phyloP scores from a whole-genome alignment of 163 green algal species.

The Prototheca stagnorum region DNA sequence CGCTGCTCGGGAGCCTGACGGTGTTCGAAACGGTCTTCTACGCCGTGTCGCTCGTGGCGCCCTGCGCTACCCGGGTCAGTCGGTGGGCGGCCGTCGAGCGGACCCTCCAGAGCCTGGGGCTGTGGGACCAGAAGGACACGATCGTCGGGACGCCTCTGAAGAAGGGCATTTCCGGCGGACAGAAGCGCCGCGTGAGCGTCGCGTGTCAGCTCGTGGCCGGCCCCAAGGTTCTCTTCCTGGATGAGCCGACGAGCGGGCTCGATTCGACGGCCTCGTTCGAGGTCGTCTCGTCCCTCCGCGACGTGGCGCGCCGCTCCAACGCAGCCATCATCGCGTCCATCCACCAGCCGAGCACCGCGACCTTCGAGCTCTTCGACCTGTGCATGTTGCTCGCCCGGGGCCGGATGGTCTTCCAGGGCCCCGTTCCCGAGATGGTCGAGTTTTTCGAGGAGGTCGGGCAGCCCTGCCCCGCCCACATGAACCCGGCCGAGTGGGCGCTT shows the following conservation, averaged over 20 bases:
- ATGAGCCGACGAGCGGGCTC: slow-evolving; percentile 58
- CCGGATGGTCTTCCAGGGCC: slow-evolving; percentile 34
- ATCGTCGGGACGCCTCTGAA: slow-evolving; percentile 71
- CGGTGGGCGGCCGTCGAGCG: slow-evolving; percentile 59
- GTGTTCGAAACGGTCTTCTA: slow-evolving; percentile 84
- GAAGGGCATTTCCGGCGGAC: slow-evolving; percentile 59
- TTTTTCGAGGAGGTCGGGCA: slow-evolving; percentile 39
- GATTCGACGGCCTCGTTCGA: slow-evolving; percentile 78
- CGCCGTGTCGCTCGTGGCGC: slow-evolving; percentile 72
- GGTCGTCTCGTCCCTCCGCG: slow-evolving; percentile 51
- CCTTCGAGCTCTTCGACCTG: slow-evolving; percentile 26
- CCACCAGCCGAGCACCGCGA: slow-evolving; percentile 30
- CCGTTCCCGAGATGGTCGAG: slow-evolving; percentile 25
- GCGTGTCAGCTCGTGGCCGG: slow-evolving; percentile 88
- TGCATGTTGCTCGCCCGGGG: slow-evolving; percentile 31
- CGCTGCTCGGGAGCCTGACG: slow-evolving; percentile 62
- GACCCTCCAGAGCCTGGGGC: slow-evolving; percentile 63
- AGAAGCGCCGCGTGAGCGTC: slow-evolving; percentile 78
- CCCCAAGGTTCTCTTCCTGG: slow-evolving; percentile 67
- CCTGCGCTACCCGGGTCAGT: slow-evolving; percentile 28
- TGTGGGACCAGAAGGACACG: slow-evolving; percentile 57
- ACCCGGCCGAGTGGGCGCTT: not conserved
- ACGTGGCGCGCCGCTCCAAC: slow-evolving; percentile 40
- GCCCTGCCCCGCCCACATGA: not conserved
- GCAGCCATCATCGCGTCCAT: slow-evolving; percentile 61